A percentile compares a stretch with the other conserved stretches of the same genome.
These are phyloP conservation scores for Trifolium repens DNA, from an alignment of 306 rosid genomes.

Conservation along the genomic window DNA sequence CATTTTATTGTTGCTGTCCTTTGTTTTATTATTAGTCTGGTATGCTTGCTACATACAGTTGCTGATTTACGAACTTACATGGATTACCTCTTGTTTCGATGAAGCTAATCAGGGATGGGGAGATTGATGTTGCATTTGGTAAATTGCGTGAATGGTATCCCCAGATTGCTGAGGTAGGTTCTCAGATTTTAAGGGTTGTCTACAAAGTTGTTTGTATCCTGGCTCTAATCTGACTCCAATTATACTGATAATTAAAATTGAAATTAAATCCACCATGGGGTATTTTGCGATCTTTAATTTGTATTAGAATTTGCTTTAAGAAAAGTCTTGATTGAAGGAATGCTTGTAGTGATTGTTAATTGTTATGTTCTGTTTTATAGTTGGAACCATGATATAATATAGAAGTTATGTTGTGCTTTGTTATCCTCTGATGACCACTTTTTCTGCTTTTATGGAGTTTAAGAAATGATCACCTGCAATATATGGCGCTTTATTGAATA, in stretches of 20 bases:
- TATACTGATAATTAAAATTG: constrained; percentile 34
- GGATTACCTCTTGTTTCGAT: constrained; percentile 48
- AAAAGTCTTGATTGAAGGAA: constrained; percentile 7
- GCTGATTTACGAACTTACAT: constrained; percentile 35
- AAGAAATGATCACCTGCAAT: constrained; percentile 9
- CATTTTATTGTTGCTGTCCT: constrained; percentile 17
- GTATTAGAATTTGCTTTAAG: constrained; percentile 15
- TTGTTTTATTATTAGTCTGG: constrained; percentile 25
- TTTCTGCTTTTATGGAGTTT: constrained; percentile 11
- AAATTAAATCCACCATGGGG: constrained; percentile 5
- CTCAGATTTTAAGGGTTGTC: constrained; percentile 33
- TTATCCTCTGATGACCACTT: constrained; percentile 5
- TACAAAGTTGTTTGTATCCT: constrained; percentile 5
- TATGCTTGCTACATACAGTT: constrained; percentile 17
- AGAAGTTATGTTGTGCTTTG: constrained; percentile 3
- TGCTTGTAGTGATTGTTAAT: constrained; percentile 8
- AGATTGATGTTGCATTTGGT: constrained; percentile 77
- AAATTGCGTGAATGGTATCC: constrained; percentile 96
- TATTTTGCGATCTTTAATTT: constrained; percentile 5
- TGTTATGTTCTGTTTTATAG: constrained; percentile 24
- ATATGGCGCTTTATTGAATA: constrained; percentile 19
- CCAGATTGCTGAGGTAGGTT: constrained; percentile 83
- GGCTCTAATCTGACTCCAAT: constrained; percentile 12
- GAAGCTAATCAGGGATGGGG: constrained; percentile 89
- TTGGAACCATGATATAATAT: constrained; percentile 4